These are phyloP conservation scores for Phytopythium vexans DNA, from an alignment of 352 stramenopile genomes.

Conservation along the genomic window DNA sequence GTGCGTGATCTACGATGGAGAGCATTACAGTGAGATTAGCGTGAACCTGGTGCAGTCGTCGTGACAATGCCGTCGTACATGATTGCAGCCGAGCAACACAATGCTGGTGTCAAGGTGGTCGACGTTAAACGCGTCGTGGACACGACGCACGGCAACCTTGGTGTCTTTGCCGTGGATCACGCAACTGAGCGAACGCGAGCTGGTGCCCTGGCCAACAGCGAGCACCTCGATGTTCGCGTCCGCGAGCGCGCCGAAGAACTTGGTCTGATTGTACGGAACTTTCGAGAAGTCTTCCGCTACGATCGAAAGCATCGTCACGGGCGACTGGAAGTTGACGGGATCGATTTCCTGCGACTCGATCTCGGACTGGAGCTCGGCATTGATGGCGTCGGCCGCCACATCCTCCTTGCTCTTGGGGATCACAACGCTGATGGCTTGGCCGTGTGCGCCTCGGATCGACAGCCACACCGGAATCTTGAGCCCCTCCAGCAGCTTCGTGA, in stretches of 20 bases:
- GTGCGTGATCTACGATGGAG: slow-evolving; percentile 39
- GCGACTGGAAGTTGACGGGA: slow-evolving; percentile 55
- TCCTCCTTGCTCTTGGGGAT: slow-evolving; percentile 40
- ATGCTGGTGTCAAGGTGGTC: slow-evolving; percentile 72
- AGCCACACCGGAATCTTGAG: slow-evolving; percentile 74
- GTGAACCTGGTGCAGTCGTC: too few relatives aligned
- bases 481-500: slow-evolving; percentile 65
- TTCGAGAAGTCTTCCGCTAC: slow-evolving; percentile 76
- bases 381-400: slow-evolving; percentile 39
- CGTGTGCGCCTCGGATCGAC: slow-evolving; percentile 78
- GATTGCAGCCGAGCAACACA: slow-evolving; percentile 68
- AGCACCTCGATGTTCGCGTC: slow-evolving; percentile 69
- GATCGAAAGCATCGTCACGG: slow-evolving; percentile 84
- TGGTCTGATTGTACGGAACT: slow-evolving; percentile 64
- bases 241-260: slow-evolving; percentile 75
- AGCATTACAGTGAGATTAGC: background rate
- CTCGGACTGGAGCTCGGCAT: slow-evolving; percentile 46
- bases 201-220: slow-evolving; percentile 73
- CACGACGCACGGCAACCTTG: slow-evolving; percentile 69
- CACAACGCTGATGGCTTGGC: slow-evolving; percentile 76
- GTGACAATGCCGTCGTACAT: slow-evolving; percentile 16
- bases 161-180: slow-evolving; percentile 67
- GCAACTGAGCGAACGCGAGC: slow-evolving; percentile 74
- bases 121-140: slow-evolving; percentile 82
- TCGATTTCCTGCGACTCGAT: slow-evolving; percentile 76